Evolutionary conservation across 2,329 filamentous ascomycete species (phyloP), one percentile per base, ranked within the genome.

Genomic region (Thielaviopsis euricoi): DNA sequence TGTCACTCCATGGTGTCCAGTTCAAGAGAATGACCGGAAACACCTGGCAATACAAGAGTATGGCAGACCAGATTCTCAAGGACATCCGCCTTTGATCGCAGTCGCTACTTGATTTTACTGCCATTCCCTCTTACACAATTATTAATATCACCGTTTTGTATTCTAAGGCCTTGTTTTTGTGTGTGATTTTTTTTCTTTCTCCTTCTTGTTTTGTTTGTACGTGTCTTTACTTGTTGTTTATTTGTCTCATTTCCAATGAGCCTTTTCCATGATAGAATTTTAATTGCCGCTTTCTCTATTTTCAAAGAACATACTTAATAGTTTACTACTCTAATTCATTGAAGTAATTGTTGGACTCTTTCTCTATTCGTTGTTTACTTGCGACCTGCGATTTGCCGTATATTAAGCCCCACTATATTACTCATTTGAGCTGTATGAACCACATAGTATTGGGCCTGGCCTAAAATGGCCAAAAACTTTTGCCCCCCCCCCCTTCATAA

Each of bases 41-140:
- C 60, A 97, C 93, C 60, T 97, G 91, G 90, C 90, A 96, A 70
- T 98, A 95, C 73, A 95, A 96, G 75, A 91, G 88, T 67, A 94
- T 97, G 89, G 93, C 93, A 40, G 90, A 95, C 71, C 89, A 89
- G 65, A 96, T 98, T 65, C 75, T 98, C 64, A 82, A 86, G 67
- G 89, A 93, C 69, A 73, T 98, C 64, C 83, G 83, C 67, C 78
- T 97, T 53, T 56, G 21, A 59, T 26, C 3, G 46, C 48, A 29
- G 19, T 9, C 22, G 4, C 52, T 37, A 15, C 15, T 29, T 29
- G 26, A 25, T 33, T 51, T 17, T 17, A 10, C 23, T 19, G 4
- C 21, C 21, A 6, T 17, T 13, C 5, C 9, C 48, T 15, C 12
- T 19, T 13, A 21, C 48, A 21, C 19, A 2, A 23, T 19, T 22